Conservation (phyloP, 2,329 filamentous ascomycete genomes). For the Dryadomyces quercus-mongolicae region DNA sequence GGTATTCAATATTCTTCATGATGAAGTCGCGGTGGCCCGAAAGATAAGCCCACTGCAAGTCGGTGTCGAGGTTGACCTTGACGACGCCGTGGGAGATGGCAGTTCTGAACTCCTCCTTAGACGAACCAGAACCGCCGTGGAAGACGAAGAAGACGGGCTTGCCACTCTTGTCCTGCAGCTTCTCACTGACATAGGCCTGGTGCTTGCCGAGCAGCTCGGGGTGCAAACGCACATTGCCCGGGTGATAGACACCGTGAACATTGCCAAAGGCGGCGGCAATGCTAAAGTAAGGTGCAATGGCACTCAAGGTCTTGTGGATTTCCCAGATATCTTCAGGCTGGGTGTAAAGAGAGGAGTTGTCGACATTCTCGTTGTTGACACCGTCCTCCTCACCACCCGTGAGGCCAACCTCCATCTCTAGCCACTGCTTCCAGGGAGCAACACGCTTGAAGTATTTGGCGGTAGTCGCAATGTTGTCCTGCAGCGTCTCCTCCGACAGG, state of each 20-base stretch:
- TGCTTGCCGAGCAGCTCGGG: slow-evolving; percentile 95
- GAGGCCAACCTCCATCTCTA: slow-evolving; percentile 95
- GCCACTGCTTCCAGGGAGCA: slow-evolving; percentile 95
- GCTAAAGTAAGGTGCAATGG: slow-evolving; percentile 92
- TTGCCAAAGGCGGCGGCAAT: slow-evolving; percentile 98
- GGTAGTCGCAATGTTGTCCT: slow-evolving; percentile 86
- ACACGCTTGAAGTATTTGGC: slow-evolving; percentile 88
- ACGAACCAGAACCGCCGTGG: slow-evolving; percentile 91
- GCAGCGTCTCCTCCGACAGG: slow-evolving; percentile 79
- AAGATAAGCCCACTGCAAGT: slow-evolving; percentile 93
- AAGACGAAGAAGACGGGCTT: slow-evolving; percentile 99
- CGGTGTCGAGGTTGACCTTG: slow-evolving; percentile 99
- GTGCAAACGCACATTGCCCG: slow-evolving; percentile 83
- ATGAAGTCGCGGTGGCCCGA: slow-evolving; percentile 90
- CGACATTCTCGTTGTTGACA: slow-evolving; percentile 97
- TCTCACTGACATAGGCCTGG: slow-evolving; percentile 79
- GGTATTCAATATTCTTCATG: slow-evolving; percentile 88
- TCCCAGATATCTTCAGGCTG: slow-evolving; percentile 92
- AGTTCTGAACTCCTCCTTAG: slow-evolving; percentile 78
- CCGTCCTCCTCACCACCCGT: slow-evolving; percentile 40
- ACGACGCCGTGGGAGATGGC: slow-evolving; percentile 90
- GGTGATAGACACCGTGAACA: slow-evolving; percentile 86
- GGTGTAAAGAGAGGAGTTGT: slow-evolving; percentile 95
- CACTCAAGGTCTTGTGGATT: slow-evolving; percentile 75
- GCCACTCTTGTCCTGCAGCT: slow-evolving; percentile 56